These are phyloP conservation scores for Tolypocladium tropicale DNA, from an alignment of 2,329 filamentous ascomycete species.

Conservation along the genomic window DNA sequence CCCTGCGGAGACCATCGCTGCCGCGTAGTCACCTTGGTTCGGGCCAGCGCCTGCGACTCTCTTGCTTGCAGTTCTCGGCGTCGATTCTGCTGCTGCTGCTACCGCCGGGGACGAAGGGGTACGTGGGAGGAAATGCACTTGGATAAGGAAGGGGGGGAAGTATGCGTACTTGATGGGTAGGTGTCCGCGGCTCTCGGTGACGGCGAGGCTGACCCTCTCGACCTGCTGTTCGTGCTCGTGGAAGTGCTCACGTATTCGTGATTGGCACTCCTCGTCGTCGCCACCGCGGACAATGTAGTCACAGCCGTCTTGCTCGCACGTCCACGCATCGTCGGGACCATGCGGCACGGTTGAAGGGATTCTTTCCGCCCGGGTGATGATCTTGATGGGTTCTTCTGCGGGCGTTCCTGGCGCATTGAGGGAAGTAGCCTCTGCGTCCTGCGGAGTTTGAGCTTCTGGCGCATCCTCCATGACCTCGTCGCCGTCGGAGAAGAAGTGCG, in stretches of 20 bases:
- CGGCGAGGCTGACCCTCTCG: slow-evolving; percentile 38
- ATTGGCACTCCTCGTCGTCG: slow-evolving; percentile 42
- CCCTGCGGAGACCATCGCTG: too few relatives aligned
- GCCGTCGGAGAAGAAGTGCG: slow-evolving; percentile 19
- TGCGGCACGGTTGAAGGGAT: slow-evolving; percentile 37
- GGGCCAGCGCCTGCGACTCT: neutral
- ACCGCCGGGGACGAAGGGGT: slow-evolving; percentile 1
- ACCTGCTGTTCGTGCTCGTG: slow-evolving; percentile 47
- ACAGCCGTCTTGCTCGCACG: slow-evolving; percentile 55
- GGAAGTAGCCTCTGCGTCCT: slow-evolving; percentile 8
- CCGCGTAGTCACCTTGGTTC: neutral
- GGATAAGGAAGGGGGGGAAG: slow-evolving; percentile 22
- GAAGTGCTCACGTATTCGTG: slow-evolving; percentile 50
- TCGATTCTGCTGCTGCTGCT: neutral
- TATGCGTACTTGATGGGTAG: slow-evolving; percentile 45
- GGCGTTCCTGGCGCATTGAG: slow-evolving; percentile 6
- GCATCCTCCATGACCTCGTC: slow-evolving; percentile 20
- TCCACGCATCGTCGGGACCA: slow-evolving; percentile 55
- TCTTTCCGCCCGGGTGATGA: slow-evolving; percentile 39
- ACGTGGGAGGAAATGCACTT: slow-evolving; percentile 14
- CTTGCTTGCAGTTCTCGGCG: neutral
- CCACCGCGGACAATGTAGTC: slow-evolving; percentile 52
- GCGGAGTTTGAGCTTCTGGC: neutral
- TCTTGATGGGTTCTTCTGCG: slow-evolving; percentile 19
- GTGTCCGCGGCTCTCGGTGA: slow-evolving; percentile 47